phyloP scores from a whole-genome alignment of 371 early-diverging fungal species.

The Batkoa obscura region DNA sequence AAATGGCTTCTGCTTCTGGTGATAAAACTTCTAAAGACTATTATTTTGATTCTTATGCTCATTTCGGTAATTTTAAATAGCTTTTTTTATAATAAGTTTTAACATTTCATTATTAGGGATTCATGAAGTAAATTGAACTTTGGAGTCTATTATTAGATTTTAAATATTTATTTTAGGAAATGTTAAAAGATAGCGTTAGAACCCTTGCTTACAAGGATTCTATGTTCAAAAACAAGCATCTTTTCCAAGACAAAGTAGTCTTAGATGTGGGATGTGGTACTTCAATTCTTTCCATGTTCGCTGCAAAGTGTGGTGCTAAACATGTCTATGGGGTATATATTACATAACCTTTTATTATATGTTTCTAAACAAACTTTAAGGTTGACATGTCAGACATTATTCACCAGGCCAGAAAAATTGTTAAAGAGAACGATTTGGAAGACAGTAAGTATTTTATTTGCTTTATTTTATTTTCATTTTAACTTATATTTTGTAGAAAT shows the following conservation, averaged over 20 bases:
- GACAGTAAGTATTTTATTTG: constrained; percentile 27
- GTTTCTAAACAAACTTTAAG: constrained; percentile 11
- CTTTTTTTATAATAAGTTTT: constrained; percentile 1
- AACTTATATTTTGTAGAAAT: constrained; percentile 15
- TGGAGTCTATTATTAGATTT: not conserved
- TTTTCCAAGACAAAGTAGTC: constrained; percentile 91
- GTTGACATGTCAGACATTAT: constrained; percentile 95
- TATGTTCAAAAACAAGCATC: constrained; percentile 80
- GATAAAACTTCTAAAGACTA: constrained; percentile 63
- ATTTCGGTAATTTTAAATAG: constrained; percentile 45
- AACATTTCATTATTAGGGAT: constrained; percentile 1
- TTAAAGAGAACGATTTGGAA: constrained; percentile 65
- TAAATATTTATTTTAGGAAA: constrained; percentile 47
- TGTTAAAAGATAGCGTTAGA: constrained; percentile 88
- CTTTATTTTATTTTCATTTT: not conserved
- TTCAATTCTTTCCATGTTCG: constrained; percentile 94
- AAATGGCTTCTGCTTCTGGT: too few species aligned
- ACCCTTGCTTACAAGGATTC: constrained; percentile 86
- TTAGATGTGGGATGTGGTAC: constrained; percentile 97
- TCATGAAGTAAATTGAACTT: not conserved
- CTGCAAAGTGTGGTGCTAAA: constrained; percentile 90
- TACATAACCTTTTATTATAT: not conserved
- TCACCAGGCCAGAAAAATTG: constrained; percentile 75
- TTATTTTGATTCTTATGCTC: constrained; percentile 94
- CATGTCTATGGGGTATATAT: constrained; percentile 67